Evolutionary conservation across 2,329 filamentous ascomycete genomes (phyloP).

Genomic region (Grosmannia serpens): DNA sequence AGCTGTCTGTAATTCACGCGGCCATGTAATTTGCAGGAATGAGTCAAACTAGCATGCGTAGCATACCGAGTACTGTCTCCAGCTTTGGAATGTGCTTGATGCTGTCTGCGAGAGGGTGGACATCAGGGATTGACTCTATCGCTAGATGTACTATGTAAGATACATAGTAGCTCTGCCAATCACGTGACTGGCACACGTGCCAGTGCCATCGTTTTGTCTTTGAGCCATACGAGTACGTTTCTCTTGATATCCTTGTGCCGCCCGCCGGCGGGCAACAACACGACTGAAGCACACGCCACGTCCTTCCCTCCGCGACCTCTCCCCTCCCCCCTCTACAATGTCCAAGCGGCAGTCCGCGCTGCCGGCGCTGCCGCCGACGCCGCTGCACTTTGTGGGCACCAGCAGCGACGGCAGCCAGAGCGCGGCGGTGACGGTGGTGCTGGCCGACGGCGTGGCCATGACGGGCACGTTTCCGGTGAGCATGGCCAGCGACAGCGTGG

Average conservation of each 20-base stretch:
- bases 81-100: too few relatives aligned
- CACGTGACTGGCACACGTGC: too few relatives aligned
- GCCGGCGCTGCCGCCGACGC: slow-evolving; percentile 43
- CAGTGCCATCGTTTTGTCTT: too few relatives aligned
- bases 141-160: too few relatives aligned
- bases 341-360: slow-evolving; percentile 46
- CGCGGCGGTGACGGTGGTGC: slow-evolving; percentile 33
- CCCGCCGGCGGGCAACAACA: not conserved
- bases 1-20: too few relatives aligned
- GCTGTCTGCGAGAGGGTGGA: too few relatives aligned
- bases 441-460: slow-evolving; percentile 51
- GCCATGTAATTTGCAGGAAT: not conserved
- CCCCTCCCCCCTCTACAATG: slow-evolving; percentile 17
- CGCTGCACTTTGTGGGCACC: slow-evolving; percentile 39
- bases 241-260: not conserved
- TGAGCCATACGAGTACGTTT: too few relatives aligned
- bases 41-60: too few relatives aligned
- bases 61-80: too few relatives aligned
- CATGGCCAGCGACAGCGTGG: slow-evolving; percentile 62
- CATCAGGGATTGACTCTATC: too few relatives aligned
- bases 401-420: slow-evolving; percentile 2
- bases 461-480: slow-evolving; percentile 67
- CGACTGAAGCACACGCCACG: not conserved
- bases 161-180: too few relatives aligned
- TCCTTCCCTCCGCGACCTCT: too few relatives aligned